Base-by-base conservation (phyloP, 371 early-diverging fungal genomes). In the Lichtheimia corymbifera region DNA sequence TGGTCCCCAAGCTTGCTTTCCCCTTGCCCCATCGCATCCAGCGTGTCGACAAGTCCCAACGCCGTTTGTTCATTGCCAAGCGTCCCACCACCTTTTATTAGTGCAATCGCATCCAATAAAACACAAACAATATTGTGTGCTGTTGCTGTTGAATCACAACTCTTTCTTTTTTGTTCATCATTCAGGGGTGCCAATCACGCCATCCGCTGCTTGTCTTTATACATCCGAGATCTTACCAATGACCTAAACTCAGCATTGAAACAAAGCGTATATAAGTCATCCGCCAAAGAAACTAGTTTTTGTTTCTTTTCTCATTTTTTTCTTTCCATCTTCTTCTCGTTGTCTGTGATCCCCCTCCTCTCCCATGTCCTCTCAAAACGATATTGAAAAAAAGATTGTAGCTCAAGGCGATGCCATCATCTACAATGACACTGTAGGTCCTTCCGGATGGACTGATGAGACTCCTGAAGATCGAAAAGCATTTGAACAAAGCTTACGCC, bases 21-120 rank as follows among this genome's bases (percentile, higher is more conserved):
- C 99, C 99, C 68, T 88, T 98, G 71, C 97, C 99, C 74, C 99
- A 97, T 88, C 93, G 95, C 77, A 86, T 93, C 82, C 73, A 84
- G 72, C 91, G 93, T 75, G 83, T 88, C 78, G 79, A 76, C 64
- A 86, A 86, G 84, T 66, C 73, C 64, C 82, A 79, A 68, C 88
- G 86, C 71, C 72, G 91, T 76, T 84, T 92, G 65, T 93, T 92
- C 87, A 80, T 92, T 81, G 97, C 91, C 77, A 83, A 88, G 82
- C 91, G 97, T 74, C 98, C 98, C 70, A 82, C 88, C 69, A 97
- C 97, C 70, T 91, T 93, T 88, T 90, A 83, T 60, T 86, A 84
- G 81, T 61, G 27, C 44, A 40, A 41, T 42, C 53, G 4, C 25
- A 57, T 56, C 40, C 17, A 18, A 17, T 50, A 44, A 56, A 56